Percentiles rank a stretch among this genome's conserved stretches.
phyloP scores from a whole-genome alignment of 106 monocot species.

The Acanthochlamys bracteata region DNA sequence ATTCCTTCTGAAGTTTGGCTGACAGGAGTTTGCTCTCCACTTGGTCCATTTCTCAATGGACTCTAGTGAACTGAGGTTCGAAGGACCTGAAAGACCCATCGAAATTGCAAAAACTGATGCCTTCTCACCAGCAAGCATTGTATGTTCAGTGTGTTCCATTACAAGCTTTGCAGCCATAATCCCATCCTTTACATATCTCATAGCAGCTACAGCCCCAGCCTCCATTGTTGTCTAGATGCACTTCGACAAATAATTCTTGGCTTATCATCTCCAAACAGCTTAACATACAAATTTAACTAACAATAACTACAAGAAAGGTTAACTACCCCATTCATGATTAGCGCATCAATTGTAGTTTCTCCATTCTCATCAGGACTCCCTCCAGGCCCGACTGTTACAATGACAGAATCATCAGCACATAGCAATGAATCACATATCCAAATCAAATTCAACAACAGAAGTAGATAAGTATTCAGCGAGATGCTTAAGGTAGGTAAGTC shows the following conservation, averaged over 20 bases:
- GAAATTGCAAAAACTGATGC: slow-evolving; percentile 83
- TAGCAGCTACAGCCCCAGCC: slow-evolving; percentile 82
- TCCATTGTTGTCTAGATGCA: slow-evolving; percentile 74
- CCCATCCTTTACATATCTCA: slow-evolving; percentile 94
- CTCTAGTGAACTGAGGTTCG: slow-evolving; percentile 68
- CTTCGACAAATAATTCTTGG: slow-evolving; percentile 33
- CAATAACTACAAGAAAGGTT: not conserved
- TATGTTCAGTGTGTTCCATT: slow-evolving; percentile 75
- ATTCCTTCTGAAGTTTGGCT: slow-evolving; percentile 87
- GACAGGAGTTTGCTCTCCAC: slow-evolving; percentile 62
- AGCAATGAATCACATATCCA: not conserved
- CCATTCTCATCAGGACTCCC: slow-evolving; percentile 98
- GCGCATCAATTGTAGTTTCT: slow-evolving; percentile 91
- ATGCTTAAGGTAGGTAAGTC: no score
- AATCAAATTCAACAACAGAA: not conserved
- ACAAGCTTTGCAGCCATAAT: slow-evolving; percentile 83
- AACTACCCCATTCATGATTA: slow-evolving; percentile 89
- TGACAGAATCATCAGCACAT: not conserved
- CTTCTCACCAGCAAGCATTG: slow-evolving; percentile 76
- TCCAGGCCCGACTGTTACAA: slow-evolving; percentile 73
- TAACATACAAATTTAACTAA: slow-evolving; percentile 1
- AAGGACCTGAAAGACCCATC: slow-evolving; percentile 86
- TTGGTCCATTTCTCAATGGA: slow-evolving; percentile 64
- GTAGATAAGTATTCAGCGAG: not conserved
- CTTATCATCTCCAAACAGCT: slow-evolving; percentile 11